Base-by-base conservation (phyloP, 83 land plant species). In the Picea abies region DNA sequence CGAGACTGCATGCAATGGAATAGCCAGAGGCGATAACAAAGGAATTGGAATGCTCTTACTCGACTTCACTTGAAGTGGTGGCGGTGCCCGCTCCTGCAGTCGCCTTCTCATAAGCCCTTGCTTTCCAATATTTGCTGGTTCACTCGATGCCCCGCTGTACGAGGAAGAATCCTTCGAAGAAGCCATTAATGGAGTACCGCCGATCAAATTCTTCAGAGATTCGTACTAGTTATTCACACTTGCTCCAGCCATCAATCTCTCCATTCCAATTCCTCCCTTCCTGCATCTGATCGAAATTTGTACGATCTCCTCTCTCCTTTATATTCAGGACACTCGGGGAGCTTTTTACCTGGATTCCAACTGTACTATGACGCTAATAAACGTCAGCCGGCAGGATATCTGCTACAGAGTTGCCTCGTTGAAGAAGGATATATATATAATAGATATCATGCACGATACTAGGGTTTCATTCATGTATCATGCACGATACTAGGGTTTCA, bases 1-100 rank as follows among this genome's bases (percentile, higher is more conserved):
- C 19, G 7, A 69, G 16, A 16, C 73, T 16, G 73, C 15, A 32
- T 69, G 73, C 41, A 69, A 16, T 69, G 73, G 73, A 35, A 17
- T 69, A 20, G n/a, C 15, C 44, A 69, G 73, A 69, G 73, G 73
- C 2, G 73, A 69, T 5, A 69, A 35, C n/a, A 69, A 69, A 35
- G 73, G 73, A 69, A 69, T 69, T 3, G 73, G 73, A 19, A 69
- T 35, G 41, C 73, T 69, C 17, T 69, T 69, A 35, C 9, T 35
- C 1, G 73, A 35, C n/a, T 69, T 69, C 19, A 69, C n/a, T 35
- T 69, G 20, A 35, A 69, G 73, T 5, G 73, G 73, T 16, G 73
- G 44, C 7, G 73, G 73, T 16, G 73, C 73, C n/a, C 44, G 32
- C 73, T 69, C 37, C n/a, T 69, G 41, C 37, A 69, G 37, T 69